Conservation (phyloP, 495 filamentous ascomycete species). For the Penicillium simplicissimum region DNA sequence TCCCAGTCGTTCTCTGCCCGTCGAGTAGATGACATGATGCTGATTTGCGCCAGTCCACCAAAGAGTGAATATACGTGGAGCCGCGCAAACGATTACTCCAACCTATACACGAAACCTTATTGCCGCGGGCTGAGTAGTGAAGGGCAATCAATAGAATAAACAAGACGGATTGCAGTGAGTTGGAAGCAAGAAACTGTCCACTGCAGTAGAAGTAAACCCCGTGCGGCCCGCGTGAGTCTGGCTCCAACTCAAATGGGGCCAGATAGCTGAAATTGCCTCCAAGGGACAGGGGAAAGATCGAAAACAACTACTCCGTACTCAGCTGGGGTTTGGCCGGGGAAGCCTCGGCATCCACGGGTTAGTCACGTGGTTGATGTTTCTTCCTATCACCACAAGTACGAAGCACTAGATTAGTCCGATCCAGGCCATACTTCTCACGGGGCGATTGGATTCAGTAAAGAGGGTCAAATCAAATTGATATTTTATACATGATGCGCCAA, state of each 20-base stretch:
- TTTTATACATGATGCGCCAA: constrained; percentile 43
- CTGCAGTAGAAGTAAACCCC: neutral
- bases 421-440: neutral
- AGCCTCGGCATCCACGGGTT: constrained; percentile 22
- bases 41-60: neutral
- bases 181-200: neutral
- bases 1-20: constrained; percentile 11
- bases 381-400: neutral
- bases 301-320: neutral
- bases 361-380: constrained; percentile 13
- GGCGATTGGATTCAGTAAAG: neutral
- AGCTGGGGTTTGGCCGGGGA: constrained; percentile 11
- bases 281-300: neutral
- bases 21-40: constrained; percentile 16
- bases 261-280: neutral
- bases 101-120: neutral
- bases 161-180: neutral
- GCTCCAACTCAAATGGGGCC: neutral
- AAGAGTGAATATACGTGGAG: neutral
- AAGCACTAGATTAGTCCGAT: neutral
- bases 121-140: neutral
- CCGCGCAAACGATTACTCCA: neutral
- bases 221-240: neutral
- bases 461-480: constrained; percentile 29
- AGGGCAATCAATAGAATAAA: neutral